Evolutionary conservation across 345 rosid genomes (phyloP).

Genomic region (Kernera saxatilis): DNA sequence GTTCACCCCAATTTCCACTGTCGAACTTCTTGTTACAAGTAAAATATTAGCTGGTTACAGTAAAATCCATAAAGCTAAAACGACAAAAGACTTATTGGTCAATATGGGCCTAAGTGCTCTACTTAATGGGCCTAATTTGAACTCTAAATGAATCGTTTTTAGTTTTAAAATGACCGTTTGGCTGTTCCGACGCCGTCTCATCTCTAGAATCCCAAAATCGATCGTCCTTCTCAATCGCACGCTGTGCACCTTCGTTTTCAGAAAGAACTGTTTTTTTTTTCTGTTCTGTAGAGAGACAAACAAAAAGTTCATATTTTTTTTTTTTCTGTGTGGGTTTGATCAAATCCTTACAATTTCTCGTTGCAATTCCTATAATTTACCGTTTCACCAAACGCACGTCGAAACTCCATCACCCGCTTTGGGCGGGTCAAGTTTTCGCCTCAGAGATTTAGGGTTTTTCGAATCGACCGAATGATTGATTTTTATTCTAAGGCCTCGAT

Average conservation of each 20-base stretch:
- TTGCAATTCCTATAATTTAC: neutral
- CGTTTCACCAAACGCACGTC: neutral
- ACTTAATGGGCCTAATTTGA: neutral
- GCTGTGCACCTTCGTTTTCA: neutral
- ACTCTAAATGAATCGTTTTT: neutral
- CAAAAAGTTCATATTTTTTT: neutral
- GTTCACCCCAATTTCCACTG: too few relatives aligned
- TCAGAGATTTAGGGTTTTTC: conserved; percentile 13
- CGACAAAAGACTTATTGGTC: neutral
- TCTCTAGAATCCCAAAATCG: neutral
- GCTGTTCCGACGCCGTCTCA: neutral
- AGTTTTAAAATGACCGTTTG: neutral
- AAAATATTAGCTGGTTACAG: too few relatives aligned
- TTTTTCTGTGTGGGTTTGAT: neutral
- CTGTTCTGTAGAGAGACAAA: neutral
- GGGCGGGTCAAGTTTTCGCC: conserved; percentile 1
- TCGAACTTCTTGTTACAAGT: too few relatives aligned
- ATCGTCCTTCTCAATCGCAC: conserved; percentile 1
- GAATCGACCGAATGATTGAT: neutral
- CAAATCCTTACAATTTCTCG: neutral
- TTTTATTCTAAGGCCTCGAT: neutral
- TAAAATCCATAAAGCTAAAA: too few relatives aligned
- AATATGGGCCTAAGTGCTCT: neutral
- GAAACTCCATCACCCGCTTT: neutral
- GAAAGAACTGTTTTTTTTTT: neutral